These are phyloP conservation scores for Zizania palustris DNA, from an alignment of 202 grass and related monocot genomes.

Conservation along the genomic window DNA sequence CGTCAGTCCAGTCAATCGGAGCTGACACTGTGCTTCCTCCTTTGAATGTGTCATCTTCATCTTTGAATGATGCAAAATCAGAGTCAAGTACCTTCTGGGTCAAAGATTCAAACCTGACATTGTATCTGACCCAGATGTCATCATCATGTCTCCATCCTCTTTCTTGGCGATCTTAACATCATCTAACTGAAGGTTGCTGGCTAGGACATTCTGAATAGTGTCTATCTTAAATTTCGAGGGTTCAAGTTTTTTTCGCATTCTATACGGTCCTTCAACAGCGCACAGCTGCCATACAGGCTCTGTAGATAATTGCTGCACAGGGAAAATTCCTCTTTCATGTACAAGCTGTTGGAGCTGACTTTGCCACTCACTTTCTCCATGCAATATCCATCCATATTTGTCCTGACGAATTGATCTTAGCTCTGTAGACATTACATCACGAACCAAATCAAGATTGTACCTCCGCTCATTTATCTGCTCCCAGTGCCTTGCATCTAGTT, in stretches of 20 bases:
- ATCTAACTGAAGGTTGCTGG: slow-evolving; percentile 57
- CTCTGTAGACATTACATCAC: slow-evolving; percentile 93
- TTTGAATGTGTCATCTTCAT: slow-evolving; percentile 72
- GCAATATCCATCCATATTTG: slow-evolving; percentile 98
- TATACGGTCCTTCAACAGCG: slow-evolving; percentile 93
- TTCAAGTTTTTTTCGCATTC: slow-evolving; percentile 98
- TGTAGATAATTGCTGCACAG: slow-evolving; percentile 59
- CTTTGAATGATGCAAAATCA: slow-evolving; percentile 68
- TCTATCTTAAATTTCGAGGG: slow-evolving; percentile 85
- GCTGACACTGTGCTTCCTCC: slow-evolving; percentile 60
- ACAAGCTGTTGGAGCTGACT: slow-evolving; percentile 90
- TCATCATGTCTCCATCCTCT: slow-evolving; percentile 56
- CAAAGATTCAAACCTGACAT: slow-evolving; percentile 82
- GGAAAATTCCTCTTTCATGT: slow-evolving; percentile 97
- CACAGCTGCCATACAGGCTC: slow-evolving; percentile 88
- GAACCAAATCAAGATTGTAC: slow-evolving; percentile 78
- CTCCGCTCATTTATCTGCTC: slow-evolving; percentile 89
- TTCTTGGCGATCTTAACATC: slow-evolving; percentile 49
- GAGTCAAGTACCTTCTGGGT: slow-evolving; percentile 61
- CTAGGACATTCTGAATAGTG: slow-evolving; percentile 89
- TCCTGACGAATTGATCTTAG: slow-evolving; percentile 95
- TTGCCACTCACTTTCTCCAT: slow-evolving; percentile 99
- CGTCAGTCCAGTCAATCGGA: slow-evolving; percentile 83
- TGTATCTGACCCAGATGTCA: slow-evolving; percentile 70
- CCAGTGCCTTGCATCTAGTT: slow-evolving; percentile 76